phyloP scores from a whole-genome alignment of 208 protist species.

The Trypanosoma platydactyli region DNA sequence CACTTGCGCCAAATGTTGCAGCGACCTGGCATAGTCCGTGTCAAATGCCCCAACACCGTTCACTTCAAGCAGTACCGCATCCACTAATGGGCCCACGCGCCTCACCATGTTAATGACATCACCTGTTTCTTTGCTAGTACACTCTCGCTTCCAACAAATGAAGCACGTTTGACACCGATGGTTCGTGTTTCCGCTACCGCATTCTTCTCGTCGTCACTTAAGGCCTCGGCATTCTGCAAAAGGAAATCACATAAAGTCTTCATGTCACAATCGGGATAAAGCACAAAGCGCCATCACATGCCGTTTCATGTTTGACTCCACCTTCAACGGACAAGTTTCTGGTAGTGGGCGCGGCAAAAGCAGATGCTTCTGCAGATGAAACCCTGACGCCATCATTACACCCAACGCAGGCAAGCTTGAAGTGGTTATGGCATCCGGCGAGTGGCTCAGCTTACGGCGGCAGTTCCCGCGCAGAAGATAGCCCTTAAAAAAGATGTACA shows the following conservation, averaged over 20 bases:
- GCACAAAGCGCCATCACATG: slow-evolving; percentile 43
- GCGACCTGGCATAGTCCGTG: slow-evolving; percentile 21
- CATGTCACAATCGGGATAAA: slow-evolving; percentile 52
- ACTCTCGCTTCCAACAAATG: too few species aligned
- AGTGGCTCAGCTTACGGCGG: slow-evolving; percentile 81
- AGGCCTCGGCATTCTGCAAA: neutral
- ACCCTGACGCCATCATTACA: slow-evolving; percentile 71
- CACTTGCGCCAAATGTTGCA: slow-evolving; percentile 39
- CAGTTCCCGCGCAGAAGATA: slow-evolving; percentile 93
- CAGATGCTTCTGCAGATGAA: slow-evolving; percentile 45
- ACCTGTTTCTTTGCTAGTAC: too few species aligned
- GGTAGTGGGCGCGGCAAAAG: slow-evolving; percentile 39
- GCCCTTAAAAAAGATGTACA: slow-evolving; percentile 96
- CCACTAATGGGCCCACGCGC: slow-evolving; percentile 28
- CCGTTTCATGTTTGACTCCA: slow-evolving; percentile 53
- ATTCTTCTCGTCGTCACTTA: neutral
- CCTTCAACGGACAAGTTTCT: slow-evolving; percentile 43
- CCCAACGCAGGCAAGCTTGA: slow-evolving; percentile 90
- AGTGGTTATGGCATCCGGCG: slow-evolving; percentile 88
- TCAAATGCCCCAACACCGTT: slow-evolving; percentile 43
- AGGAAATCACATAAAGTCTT: slow-evolving; percentile 45
- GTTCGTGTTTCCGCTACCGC: neutral
- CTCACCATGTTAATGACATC: too few species aligned
- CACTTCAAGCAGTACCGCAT: slow-evolving; percentile 55
- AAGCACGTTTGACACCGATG: too few species aligned